Base-by-base conservation (phyloP, 140 eudicot species). In the Cichorium intybus region DNA sequence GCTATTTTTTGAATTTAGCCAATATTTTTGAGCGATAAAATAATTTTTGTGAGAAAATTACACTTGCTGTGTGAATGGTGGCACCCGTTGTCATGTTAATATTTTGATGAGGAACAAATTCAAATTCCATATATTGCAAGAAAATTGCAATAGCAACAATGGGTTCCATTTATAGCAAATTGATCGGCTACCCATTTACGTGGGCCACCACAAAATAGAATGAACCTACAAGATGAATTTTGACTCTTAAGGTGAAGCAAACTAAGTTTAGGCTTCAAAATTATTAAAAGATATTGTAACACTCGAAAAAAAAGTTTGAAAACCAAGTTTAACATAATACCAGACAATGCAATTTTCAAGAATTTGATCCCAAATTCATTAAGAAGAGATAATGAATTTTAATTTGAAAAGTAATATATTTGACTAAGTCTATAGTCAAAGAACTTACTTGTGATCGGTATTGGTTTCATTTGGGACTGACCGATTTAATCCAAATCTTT, bases 131-230 rank as follows among this genome's bases (percentile, higher is more conserved):
- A 56, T 85, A 75, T 85, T n/a, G n/a, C n/a, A n/a, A n/a, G n/a
- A n/a, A n/a, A n/a, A n/a, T n/a, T n/a, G n/a, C n/a, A n/a, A n/a
- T 91, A 96, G 71, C 87, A 67, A 72, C 87, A 60, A 12, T 85
- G 15, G 97, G 95, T 82, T 91, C 97, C 64, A 91, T 71, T 70
- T n/a, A 91, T 74, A 31, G 97, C 97, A 55, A 91, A 91, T 39
- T 91, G 97, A 81, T 91, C 97, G 4, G 96, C 97, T 24, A 91
- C 96, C 43, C 97, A 91, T 75, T 91, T 91, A 10, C 97, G 91
- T 11, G 96, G 96, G 23, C 97, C 97, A 65, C 97, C 97, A 70
- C 97, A 84, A 70, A 87, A 87, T n/a, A 96, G 97, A 24, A 91
- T 87, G 70, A 51, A 91, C 76, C 97, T 91, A 81, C 65, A 65